Percentiles rank a stretch among this genome's conserved stretches.
Evolutionary conservation across 75 land plant species (phyloP).

Genomic region (Picea glauca): DNA sequence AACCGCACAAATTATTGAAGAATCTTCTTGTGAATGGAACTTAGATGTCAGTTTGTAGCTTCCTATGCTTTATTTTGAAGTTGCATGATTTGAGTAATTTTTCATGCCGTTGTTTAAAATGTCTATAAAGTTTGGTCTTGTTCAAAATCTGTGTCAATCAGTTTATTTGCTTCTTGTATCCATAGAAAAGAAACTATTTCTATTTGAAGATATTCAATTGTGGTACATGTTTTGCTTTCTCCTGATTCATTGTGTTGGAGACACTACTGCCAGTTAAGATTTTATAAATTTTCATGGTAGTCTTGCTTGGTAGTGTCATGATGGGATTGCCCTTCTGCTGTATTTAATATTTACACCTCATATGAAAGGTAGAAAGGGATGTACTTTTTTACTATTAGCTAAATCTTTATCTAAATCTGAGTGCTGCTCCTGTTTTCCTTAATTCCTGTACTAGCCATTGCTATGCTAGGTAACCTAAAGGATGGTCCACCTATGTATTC

Average conservation of each 20-base stretch:
- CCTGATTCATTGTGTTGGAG: neutral
- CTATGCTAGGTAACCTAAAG: too few relatives aligned
- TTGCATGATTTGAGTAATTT: neutral
- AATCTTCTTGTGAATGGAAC: neutral
- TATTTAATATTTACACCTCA: too few relatives aligned
- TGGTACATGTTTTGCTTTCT: neutral
- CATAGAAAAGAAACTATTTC: neutral
- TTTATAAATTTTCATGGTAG: too few relatives aligned
- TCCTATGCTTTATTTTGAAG: neutral
- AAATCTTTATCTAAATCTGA: too few relatives aligned
- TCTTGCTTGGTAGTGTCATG: too few relatives aligned
- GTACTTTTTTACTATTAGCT: too few relatives aligned
- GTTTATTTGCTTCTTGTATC: neutral
- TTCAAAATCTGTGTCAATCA: neutral
- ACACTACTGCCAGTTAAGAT: too few relatives aligned
- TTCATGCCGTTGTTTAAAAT: neutral
- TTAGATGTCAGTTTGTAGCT: neutral
- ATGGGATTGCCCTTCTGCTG: too few relatives aligned
- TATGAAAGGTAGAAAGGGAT: too few relatives aligned
- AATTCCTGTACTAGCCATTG: too few relatives aligned
- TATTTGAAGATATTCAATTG: neutral
- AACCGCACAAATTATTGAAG: neutral
- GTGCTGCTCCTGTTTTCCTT: too few relatives aligned
- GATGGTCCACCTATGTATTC: too few relatives aligned
- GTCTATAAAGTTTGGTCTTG: neutral